A percentile compares a stretch with the other conserved stretches of the same genome.
Evolutionary conservation across 345 rosid species (phyloP).

Genomic region (Boechera stricta): DNA sequence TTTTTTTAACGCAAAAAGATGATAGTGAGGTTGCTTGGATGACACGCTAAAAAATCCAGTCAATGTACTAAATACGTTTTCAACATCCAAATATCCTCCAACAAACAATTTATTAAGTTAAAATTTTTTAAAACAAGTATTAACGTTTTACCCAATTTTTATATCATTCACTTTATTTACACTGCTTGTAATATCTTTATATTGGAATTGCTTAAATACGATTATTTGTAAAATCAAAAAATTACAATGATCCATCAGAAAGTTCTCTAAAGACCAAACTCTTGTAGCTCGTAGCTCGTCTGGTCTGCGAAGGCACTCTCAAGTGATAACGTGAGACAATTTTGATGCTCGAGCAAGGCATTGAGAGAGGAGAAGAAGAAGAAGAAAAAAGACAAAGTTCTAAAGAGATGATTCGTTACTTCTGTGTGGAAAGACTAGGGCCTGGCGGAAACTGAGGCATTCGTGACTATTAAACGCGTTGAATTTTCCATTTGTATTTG

Average conservation of each 20-base stretch:
- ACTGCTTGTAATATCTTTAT: not conserved
- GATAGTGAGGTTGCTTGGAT: too few relatives aligned
- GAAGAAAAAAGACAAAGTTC: not conserved
- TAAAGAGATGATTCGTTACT: not conserved
- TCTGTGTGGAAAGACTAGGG: not conserved
- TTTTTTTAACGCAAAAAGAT: too few relatives aligned
- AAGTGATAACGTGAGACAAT: too few relatives aligned
- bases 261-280: not conserved
- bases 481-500: not conserved
- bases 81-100: too few relatives aligned
- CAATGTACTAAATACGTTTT: too few relatives aligned
- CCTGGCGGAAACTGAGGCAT: slow-evolving; percentile 3
- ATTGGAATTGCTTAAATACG: not conserved
- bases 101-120: too few relatives aligned
- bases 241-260: not conserved
- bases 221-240: not conserved
- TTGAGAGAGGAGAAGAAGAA: too few relatives aligned
- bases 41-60: too few relatives aligned
- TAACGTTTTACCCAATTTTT: not conserved
- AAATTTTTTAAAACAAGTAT: not conserved
- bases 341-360: too few relatives aligned
- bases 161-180: not conserved
- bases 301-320: too few relatives aligned
- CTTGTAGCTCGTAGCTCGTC: too few relatives aligned
- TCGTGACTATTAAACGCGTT: slow-evolving; percentile 3